phyloP scores from a whole-genome alignment of 1,139 yeast genomes.

The Yamadazyma blattariae region DNA sequence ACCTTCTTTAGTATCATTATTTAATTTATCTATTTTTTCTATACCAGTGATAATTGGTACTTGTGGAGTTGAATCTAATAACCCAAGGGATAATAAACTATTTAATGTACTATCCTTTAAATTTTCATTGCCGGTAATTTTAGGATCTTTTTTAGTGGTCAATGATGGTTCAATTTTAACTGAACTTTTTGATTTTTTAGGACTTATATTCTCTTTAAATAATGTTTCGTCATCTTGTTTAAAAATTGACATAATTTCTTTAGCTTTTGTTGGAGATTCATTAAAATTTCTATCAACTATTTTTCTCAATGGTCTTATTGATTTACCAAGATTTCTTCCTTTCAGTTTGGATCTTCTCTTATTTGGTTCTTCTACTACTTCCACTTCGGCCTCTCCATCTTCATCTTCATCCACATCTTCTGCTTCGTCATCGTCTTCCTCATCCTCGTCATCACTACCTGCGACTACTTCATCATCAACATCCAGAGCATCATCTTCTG shows the following conservation, averaged over 20 bases:
- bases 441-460: background rate
- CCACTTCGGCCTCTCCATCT: background rate
- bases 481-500: conserved; percentile 3
- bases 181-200: too few species aligned
- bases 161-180: too few species aligned
- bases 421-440: background rate
- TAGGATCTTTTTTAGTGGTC: too few species aligned
- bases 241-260: conserved; percentile 11
- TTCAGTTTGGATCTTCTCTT: too few species aligned
- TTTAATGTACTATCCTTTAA: background rate
- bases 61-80: conserved; percentile 3
- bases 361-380: background rate
- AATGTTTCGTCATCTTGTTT: conserved; percentile 6
- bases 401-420: conserved; percentile 1
- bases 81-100: conserved; percentile 1
- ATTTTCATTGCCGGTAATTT: background rate
- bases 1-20: conserved; percentile 1
- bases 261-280: too few species aligned
- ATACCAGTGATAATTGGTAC: conserved; percentile 34
- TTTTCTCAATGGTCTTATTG: background rate
- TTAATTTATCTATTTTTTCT: conserved; percentile 6
- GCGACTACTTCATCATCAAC: conserved; percentile 5
- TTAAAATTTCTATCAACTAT: too few species aligned
- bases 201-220: conserved; percentile 4
- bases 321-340: too few species aligned